Conservation (phyloP, 164 flowering plant species). For the Warburgia ugandensis region DNA sequence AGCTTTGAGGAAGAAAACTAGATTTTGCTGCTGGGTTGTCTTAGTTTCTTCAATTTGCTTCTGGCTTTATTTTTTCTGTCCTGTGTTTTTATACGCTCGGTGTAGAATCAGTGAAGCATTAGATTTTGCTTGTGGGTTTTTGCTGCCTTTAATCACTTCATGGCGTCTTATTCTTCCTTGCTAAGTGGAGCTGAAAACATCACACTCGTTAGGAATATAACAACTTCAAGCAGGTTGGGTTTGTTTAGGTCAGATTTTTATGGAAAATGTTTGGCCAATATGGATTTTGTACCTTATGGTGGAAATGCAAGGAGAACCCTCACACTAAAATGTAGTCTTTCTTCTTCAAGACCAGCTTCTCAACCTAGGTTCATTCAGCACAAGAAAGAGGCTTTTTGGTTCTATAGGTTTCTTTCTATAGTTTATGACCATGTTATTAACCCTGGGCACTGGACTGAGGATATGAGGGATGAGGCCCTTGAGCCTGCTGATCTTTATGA, state of each 20-base stretch:
- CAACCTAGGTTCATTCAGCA: constrained; percentile 76
- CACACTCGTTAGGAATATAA: constrained; percentile 24
- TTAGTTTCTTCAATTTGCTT: too few relatives aligned
- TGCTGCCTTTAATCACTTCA: too few relatives aligned
- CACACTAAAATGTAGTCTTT: constrained; percentile 34
- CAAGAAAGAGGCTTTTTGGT: constrained; percentile 84
- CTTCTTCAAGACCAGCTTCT: constrained; percentile 56
- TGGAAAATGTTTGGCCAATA: constrained; percentile 27
- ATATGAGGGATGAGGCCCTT: constrained; percentile 79
- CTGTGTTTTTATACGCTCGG: too few relatives aligned
- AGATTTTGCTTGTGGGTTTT: too few relatives aligned
- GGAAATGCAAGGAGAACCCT: constrained; percentile 15
- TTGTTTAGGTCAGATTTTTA: constrained; percentile 36
- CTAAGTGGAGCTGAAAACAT: constrained; percentile 51
- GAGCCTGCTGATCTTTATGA: constrained; percentile 63
- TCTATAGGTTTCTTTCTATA: constrained; percentile 65
- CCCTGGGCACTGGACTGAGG: constrained; percentile 87
- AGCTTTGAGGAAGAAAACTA: too few relatives aligned
- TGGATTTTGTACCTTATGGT: constrained; percentile 24
- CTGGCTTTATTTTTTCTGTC: too few relatives aligned
- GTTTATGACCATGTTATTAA: constrained; percentile 68
- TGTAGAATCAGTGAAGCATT: too few relatives aligned
- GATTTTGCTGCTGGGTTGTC: too few relatives aligned
- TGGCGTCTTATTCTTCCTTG: too few relatives aligned
- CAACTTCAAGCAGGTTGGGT: constrained; percentile 30